phyloP scores from a whole-genome alignment of 2,329 filamentous ascomycete species.

The Colletotrichum higginsianum region DNA sequence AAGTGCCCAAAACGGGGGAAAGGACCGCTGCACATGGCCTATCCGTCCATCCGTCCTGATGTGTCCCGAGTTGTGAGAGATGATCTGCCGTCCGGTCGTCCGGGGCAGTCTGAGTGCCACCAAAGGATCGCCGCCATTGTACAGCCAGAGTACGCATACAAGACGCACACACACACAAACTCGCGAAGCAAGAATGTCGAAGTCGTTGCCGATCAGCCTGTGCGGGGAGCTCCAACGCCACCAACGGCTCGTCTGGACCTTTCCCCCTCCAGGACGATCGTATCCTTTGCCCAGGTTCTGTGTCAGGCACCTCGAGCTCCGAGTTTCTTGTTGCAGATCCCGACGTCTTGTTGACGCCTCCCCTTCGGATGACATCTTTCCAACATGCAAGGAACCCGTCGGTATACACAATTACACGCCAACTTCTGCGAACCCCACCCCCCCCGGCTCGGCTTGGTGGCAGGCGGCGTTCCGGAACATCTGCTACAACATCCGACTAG shows the following conservation, averaged over 20 bases:
- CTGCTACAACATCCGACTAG: conserved; percentile 26
- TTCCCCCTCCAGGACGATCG: background rate
- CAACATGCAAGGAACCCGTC: conserved; percentile 34
- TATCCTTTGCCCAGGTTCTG: conserved; percentile 12
- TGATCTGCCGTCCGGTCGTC: conserved; percentile 30
- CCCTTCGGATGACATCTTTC: conserved; percentile 23
- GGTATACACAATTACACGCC: background rate
- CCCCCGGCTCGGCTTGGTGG: conserved; percentile 28
- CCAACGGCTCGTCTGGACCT: background rate
- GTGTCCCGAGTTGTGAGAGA: background rate
- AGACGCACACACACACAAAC: background rate
- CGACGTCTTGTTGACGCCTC: conserved; percentile 5
- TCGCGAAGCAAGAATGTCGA: conserved; percentile 23
- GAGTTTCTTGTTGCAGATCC: conserved; percentile 33
- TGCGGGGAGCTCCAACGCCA: conserved; percentile 17
- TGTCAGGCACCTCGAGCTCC: conserved; percentile 20
- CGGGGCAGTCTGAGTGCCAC: conserved; percentile 16
- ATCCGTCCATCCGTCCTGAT: background rate
- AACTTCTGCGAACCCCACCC: background rate
- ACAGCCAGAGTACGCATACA: no score
- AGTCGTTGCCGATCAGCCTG: conserved; percentile 27
- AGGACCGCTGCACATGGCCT: background rate
- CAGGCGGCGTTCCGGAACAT: conserved; percentile 28
- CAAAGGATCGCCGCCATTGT: conserved; percentile 22
- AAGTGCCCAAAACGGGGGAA: conserved; percentile 1